Evolutionary conservation across 768 basidiomycete genomes (phyloP).

Genomic region (Phlebiopsis flavidoalba): DNA sequence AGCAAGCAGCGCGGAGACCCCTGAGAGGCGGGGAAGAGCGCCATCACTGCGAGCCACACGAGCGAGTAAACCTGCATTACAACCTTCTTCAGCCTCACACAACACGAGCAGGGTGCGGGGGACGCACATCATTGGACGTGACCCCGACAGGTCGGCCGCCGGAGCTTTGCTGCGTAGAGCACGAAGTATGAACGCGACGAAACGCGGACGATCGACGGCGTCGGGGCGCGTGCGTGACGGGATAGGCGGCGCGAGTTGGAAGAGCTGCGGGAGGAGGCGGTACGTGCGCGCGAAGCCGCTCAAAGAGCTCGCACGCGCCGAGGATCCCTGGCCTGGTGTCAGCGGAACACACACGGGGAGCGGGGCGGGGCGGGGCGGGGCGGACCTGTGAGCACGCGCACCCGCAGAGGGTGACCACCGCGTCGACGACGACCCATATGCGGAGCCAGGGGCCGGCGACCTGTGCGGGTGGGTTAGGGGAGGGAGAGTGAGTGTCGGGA

Average conservation of each 20-base stretch:
- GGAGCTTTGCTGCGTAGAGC: slow-evolving; percentile 56
- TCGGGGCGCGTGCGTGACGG: slow-evolving; percentile 44
- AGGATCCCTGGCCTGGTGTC: slow-evolving; percentile 42
- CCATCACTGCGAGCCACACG: slow-evolving; percentile 62
- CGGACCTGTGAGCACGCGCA: slow-evolving; percentile 62
- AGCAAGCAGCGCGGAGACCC: slow-evolving; percentile 34
- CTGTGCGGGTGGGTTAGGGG: slow-evolving; percentile 25
- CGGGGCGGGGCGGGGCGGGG: background rate
- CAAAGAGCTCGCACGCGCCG: slow-evolving; percentile 53
- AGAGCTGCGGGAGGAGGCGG: slow-evolving; percentile 50
- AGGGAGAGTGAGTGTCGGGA: background rate
- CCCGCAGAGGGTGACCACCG: slow-evolving; percentile 68
- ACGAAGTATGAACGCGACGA: slow-evolving; percentile 43
- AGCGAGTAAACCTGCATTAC: slow-evolving; percentile 58
- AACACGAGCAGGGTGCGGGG: background rate
- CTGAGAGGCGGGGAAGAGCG: slow-evolving; percentile 55
- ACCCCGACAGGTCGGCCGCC: slow-evolving; percentile 47
- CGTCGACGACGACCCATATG: slow-evolving; percentile 59
- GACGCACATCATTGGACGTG: slow-evolving; percentile 54
- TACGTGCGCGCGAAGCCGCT: slow-evolving; percentile 56
- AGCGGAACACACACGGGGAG: no score
- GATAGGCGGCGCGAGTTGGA: slow-evolving; percentile 44
- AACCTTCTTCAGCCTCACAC: background rate
- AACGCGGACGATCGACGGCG: slow-evolving; percentile 46
- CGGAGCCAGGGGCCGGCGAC: slow-evolving; percentile 58